Conservation (phyloP, 2,329 filamentous ascomycete species). For the Bipolaris cookei region DNA sequence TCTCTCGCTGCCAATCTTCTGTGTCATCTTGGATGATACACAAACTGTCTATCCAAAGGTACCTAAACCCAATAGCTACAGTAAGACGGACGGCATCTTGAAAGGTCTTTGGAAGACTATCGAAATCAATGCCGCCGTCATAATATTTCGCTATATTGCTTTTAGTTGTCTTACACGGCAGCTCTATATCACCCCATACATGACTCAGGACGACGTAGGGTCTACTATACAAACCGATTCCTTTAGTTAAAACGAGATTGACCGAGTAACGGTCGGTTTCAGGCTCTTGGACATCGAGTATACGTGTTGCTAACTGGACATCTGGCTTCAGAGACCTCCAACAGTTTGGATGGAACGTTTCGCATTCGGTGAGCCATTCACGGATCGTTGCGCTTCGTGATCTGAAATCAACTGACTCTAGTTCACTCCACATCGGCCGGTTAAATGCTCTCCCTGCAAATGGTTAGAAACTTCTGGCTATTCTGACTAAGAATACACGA, state of each 20-base stretch:
- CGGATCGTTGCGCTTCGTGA: constrained; percentile 1
- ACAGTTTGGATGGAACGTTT: background rate
- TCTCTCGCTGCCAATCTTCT: background rate
- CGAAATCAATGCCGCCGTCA: background rate
- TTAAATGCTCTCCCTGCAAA: constrained; percentile 1
- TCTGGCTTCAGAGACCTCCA: background rate
- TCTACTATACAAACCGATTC: background rate
- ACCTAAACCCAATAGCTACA: background rate
- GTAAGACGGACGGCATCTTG: background rate
- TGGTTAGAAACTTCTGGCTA: background rate
- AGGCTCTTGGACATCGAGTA: background rate
- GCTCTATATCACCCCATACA: constrained; percentile 2
- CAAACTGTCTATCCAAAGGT: constrained; percentile 3
- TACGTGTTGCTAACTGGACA: background rate
- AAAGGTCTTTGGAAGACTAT: background rate
- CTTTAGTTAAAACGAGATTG: background rate
- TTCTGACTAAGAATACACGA: background rate
- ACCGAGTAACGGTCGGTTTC: background rate
- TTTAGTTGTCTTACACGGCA: background rate
- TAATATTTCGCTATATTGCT: background rate
- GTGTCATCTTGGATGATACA: constrained; percentile 1
- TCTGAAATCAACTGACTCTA: background rate
- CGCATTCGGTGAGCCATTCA: constrained; percentile 1
- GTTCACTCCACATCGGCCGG: background rate
- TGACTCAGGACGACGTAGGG: background rate